Evolutionary conservation across 257 asterid genomes (phyloP), one percentile per base, ranked within the genome.

Genomic region (Capsicum chinense): DNA sequence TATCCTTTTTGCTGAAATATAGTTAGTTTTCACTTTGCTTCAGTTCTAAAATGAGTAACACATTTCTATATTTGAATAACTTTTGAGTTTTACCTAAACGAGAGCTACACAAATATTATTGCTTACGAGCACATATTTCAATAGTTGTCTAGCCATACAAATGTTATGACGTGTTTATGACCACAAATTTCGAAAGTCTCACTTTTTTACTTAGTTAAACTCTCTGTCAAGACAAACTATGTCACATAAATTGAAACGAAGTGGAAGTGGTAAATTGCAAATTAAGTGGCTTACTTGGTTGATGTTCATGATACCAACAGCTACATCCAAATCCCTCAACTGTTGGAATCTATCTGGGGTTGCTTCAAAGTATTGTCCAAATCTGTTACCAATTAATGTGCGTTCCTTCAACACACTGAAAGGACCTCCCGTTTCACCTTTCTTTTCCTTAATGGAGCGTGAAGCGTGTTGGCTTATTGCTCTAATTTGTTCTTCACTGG

Each of bases 271-370:
- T 0, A 12, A 0, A 0, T 3, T 3, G 4, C 3, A 3, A 67
- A 33, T 62, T 62, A 19, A 63, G 21, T 35, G 74, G 80, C 85
- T 82, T 79, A 91, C 91, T 83, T 79, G 84, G 54, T 63, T 85
- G 85, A 91, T 90, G 87, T 87, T 88, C 92, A 90, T 79, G 89
- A 84, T 74, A 6, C 85, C 87, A 52, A 88, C 87, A 0, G 91
- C 83, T 1, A 81, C 79, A 80, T 84, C 89, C 39, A 86, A 44
- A 71, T 88, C 86, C 71, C 33, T 82, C 15, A 91, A 74, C 64
- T 89, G 94, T n/a, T 86, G 63, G 7, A 64, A 74, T 21, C 79
- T 85, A 7, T 83, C 79, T 0, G 91, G 89, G 14, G 87, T 33
- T 4, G 89, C 92, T 82, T 79, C 90, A 59, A 80, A 82, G 58